Evolutionary conservation across 2,329 filamentous ascomycete species (phyloP), one percentile per base, ranked within the genome.

Genomic region (Cercospora sp.): DNA sequence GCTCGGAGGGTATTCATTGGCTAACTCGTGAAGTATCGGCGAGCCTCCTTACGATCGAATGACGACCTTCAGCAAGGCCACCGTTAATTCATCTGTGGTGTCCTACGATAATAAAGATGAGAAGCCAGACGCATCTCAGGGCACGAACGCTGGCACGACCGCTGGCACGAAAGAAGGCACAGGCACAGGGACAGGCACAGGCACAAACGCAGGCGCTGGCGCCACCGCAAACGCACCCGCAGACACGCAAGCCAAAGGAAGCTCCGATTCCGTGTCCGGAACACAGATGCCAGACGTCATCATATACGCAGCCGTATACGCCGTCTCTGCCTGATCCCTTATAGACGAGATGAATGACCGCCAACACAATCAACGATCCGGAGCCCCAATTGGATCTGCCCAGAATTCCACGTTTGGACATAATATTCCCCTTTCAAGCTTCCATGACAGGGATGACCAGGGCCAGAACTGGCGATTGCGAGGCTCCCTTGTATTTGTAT

Each of bases 41-140:
- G n/a, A 69, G 3, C 71, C 73, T n/a, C 75, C 75, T 9, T 75
- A 75, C 59, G 73, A 78, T 61, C 62, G 69, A 5, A 67, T 78
- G 16, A 73, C 70, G 13, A 73, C 69, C 58, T 78, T 75, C 69
- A 74, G 63, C 66, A 68, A 61, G 32, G 72, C 67, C 8, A 51
- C 58, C n/a, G 43, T 75, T 49, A 73, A 71, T 60, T 28, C n/a
- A 2, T 58, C 63, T 8, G 62, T 61, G 32, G 28, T 73, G 16
- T 28, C 26, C 9, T 75, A 72, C 61, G 57, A 66, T 26, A 51
- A 59, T 28, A 6, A 37, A 21, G 28, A 67, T 16, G n/a, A 43
- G 37, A 43, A 43, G 37, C 37, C 37, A 43, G 37, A 43, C 37
- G 37, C 16, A n/a, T 8, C 37, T 3, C 37, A 43, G 37, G 37